Conservation (phyloP, 1,284 basidiomycete species). For the Boletellus dicymbophilus region DNA sequence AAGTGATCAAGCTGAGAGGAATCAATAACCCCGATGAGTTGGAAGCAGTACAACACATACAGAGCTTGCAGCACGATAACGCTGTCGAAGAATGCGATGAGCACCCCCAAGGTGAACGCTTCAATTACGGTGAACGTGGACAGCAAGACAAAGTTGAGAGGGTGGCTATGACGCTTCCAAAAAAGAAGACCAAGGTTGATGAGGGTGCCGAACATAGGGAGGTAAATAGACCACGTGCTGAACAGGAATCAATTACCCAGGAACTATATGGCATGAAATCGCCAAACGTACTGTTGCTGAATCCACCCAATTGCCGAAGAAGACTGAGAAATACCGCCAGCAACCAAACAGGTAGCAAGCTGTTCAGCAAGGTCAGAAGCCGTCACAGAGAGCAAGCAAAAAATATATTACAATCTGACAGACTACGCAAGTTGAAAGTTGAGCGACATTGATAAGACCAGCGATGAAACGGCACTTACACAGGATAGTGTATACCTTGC, state of each 20-base stretch:
- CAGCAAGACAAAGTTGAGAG: slow-evolving; percentile 79
- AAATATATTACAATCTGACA: slow-evolving; percentile 61
- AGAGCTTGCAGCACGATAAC: slow-evolving; percentile 84
- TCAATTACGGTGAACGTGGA: slow-evolving; percentile 80
- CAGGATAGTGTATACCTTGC: slow-evolving; percentile 82
- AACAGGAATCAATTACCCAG: slow-evolving; percentile 16
- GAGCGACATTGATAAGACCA: neutral
- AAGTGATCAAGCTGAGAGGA: slow-evolving; percentile 67
- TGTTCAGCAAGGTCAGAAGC: slow-evolving; percentile 28
- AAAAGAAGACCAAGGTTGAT: slow-evolving; percentile 76
- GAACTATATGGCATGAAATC: slow-evolving; percentile 1
- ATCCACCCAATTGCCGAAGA: slow-evolving; percentile 63
- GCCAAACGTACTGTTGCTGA: slow-evolving; percentile 55
- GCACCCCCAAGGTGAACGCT: slow-evolving; percentile 77
- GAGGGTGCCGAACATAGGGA: slow-evolving; percentile 74
- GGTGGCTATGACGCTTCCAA: slow-evolving; percentile 88
- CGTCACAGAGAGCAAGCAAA: neutral
- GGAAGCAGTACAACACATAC: slow-evolving; percentile 41
- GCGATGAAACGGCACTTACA: slow-evolving; percentile 50
- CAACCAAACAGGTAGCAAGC: slow-evolving; percentile 73
- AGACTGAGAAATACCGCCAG: slow-evolving; percentile 65
- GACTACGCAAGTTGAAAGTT: slow-evolving; percentile 40
- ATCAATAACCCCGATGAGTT: slow-evolving; percentile 13
- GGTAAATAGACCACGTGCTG: slow-evolving; percentile 74
- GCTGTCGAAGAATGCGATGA: slow-evolving; percentile 76